phyloP scores from a whole-genome alignment of 108 stramenopile species.

The Hondaea fermentalgiana region DNA sequence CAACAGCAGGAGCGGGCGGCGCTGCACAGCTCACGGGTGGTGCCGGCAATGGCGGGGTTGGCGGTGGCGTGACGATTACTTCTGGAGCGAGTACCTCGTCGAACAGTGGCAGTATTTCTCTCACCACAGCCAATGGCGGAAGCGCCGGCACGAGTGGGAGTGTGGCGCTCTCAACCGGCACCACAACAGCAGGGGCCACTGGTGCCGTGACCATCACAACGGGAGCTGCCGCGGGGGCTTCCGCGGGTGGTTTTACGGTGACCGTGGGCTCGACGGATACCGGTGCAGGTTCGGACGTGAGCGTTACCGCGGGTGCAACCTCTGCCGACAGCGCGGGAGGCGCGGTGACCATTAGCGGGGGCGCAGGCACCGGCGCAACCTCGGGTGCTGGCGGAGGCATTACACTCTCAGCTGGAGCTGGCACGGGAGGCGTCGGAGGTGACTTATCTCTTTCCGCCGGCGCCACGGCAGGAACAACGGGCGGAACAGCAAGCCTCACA shows the following conservation, averaged over 20 bases:
- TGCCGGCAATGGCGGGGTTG: no score
- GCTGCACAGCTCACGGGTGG: no score
- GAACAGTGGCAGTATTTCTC: no score
- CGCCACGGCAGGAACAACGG: no score
- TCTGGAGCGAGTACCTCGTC: no score
- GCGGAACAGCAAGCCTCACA: no score
- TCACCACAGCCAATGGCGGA: no score
- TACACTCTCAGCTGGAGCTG: neutral
- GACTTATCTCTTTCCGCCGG: neutral
- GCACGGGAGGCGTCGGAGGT: neutral
- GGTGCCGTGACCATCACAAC: neutral
- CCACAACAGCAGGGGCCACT: neutral
- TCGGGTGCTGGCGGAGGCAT: neutral
- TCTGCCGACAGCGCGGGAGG: neutral
- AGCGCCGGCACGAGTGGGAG: no score
- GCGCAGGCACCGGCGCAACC: neutral
- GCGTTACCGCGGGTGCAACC: neutral
- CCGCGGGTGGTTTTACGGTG: neutral
- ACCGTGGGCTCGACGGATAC: neutral
- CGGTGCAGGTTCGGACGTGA: neutral
- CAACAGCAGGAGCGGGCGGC: no score
- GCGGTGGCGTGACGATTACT: neutral
- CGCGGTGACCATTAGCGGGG: neutral
- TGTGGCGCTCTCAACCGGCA: neutral
- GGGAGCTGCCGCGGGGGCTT: neutral